Percentiles rank a stretch among this genome's conserved stretches.
Conservation (phyloP, 352 stramenopile species). For the Pythium brachiatum region DNA sequence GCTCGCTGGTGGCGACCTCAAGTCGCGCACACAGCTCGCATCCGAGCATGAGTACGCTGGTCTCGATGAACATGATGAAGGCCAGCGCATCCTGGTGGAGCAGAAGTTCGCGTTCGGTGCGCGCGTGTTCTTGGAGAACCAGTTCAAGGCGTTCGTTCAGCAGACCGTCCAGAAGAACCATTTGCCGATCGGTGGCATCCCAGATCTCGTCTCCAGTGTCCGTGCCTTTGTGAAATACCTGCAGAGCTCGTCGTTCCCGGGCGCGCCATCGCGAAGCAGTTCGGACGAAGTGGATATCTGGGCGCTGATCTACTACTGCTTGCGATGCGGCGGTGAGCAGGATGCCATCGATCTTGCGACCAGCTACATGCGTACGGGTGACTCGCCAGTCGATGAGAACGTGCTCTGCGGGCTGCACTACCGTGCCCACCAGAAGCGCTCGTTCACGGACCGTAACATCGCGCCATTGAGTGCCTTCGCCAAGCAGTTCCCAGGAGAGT, state of each 20-base stretch:
- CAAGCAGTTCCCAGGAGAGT: slow-evolving; percentile 67
- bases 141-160: slow-evolving; percentile 77
- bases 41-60: slow-evolving; percentile 58
- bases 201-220: slow-evolving; percentile 65
- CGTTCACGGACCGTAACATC: slow-evolving; percentile 36
- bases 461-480: slow-evolving; percentile 50
- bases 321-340: slow-evolving; percentile 69
- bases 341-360: slow-evolving; percentile 62
- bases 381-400: slow-evolving; percentile 52
- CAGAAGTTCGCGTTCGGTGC: slow-evolving; percentile 66
- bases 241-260: slow-evolving; percentile 59
- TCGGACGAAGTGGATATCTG: slow-evolving; percentile 61
- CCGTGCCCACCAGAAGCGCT: slow-evolving; percentile 57
- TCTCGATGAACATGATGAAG: slow-evolving; percentile 30
- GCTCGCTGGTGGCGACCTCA: slow-evolving; percentile 50
- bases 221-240: slow-evolving; percentile 77
- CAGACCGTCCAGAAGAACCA: slow-evolving; percentile 76
- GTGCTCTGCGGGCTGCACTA: slow-evolving; percentile 60
- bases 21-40: slow-evolving; percentile 37
- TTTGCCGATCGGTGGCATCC: slow-evolving; percentile 65
- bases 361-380: slow-evolving; percentile 37
- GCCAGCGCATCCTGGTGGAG: slow-evolving; percentile 40
- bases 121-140: slow-evolving; percentile 71
- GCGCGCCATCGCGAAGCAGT: slow-evolving; percentile 25
- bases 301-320: slow-evolving; percentile 77